Percentiles rank a stretch among this genome's conserved stretches.
Conservation (phyloP, 805 yeast genomes). For the Alloascoidea hylecoeti region DNA sequence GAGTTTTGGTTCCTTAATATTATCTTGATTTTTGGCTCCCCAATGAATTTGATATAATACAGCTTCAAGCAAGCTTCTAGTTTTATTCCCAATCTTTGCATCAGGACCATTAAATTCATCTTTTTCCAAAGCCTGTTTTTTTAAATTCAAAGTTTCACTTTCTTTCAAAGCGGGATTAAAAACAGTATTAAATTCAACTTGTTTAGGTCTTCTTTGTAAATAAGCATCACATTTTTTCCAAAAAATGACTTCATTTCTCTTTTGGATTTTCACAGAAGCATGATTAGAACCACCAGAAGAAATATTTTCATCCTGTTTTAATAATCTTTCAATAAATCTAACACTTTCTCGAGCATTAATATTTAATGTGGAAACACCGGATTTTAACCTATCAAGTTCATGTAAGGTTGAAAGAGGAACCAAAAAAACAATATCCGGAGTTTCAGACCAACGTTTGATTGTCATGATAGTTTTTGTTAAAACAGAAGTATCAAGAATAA, state of each 20-base stretch:
- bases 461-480: background rate
- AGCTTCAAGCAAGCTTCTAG: background rate
- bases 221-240: conserved; percentile 1
- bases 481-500: background rate
- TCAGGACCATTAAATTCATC: background rate
- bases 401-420: background rate
- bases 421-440: background rate
- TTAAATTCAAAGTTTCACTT: background rate
- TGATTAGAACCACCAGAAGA: background rate
- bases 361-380: background rate
- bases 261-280: background rate
- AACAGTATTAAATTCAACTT: background rate
- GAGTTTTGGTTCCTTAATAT: background rate
- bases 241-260: conserved; percentile 1
- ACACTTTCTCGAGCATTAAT: conserved; percentile 1
- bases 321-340: background rate
- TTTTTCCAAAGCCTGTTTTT: background rate
- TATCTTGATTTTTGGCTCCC: background rate
- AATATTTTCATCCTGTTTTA: background rate
- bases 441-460: background rate
- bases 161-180: background rate
- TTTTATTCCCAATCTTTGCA: background rate
- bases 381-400: background rate
- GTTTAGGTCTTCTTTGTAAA: background rate
- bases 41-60: background rate